Evolutionary conservation across 495 filamentous ascomycete species (phyloP), one percentile per base, ranked within the genome.

Genomic region (Rusavskia elegans): DNA sequence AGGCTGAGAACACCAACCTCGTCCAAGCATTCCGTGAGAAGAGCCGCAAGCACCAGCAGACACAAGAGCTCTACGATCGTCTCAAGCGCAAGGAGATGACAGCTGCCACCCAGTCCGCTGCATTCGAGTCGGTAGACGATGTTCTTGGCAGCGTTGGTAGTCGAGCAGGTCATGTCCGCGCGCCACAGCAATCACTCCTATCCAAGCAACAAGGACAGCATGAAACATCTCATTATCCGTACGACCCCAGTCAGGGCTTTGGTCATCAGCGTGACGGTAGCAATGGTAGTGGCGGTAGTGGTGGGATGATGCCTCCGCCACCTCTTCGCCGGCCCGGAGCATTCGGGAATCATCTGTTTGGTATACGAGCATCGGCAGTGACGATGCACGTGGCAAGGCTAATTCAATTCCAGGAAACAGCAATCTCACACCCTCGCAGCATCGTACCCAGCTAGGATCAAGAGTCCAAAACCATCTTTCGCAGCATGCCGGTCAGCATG

Each of bases 11-110:
- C 51, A 76, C 85, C 29, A 87, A 92, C 17, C 71, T 95, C 3
- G 70, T 75, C 27, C 74, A 81, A 46, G 71, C 79, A 2, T 80
- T 81, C 54, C 73, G 77, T 40, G 84, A 90, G 32, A 93, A 93
- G 60, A 81, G 69, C 53, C 80, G 79, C 40, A 83, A 85, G 53
- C 75, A 87, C n/a, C 68, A 80, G 4, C 82, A 89, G 52, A 82
- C 81, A 19, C 86, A 88, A 56, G 85, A 89, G 56, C 75, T 94
- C 6, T 96, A 95, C 55, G 83, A 87, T 56, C 76, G 82, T 32
- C 70, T 95, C 42, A 95, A 95, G 64, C 75, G 80, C 23, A 79
- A 81, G 49, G 77, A 81, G 5, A 78, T 87, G 71, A 67, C 75
- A 25, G 75, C 78, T 9, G 80, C 84, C 29, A 80, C 87, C 46